Base-by-base conservation (phyloP, 257 asterid species). In the Ballota nigra region DNA sequence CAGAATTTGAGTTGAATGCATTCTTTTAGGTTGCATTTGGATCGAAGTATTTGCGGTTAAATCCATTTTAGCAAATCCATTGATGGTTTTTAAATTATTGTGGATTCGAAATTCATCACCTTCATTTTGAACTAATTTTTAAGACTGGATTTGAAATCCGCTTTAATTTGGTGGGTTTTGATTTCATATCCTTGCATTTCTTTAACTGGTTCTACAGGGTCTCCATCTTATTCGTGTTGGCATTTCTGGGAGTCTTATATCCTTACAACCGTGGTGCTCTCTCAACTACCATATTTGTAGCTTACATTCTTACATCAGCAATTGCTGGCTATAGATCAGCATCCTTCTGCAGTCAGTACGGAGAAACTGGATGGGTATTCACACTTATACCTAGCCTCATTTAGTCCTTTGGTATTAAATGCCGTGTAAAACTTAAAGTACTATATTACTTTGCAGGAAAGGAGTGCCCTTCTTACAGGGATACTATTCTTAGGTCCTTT, bases 191-290 rank as follows among this genome's bases (percentile, higher is more conserved):
- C 19, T 43, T 43, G 52, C 52, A 43, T 43, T 43, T 43, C 23
- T n/a, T 40, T 71, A 63, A 23, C 33, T 71, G 18, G 36, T 62
- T 78, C 51, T 26, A 67, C 97, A 94, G 97, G 95, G 75, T 83
- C 68, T 61, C 70, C 66, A 73, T 84, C 74, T 77, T 91, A 81
- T 88, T 79, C 57, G 55, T 77, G 68, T 80, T 91, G 85, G 80
- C 95, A 43, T 84, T 81, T 66, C 63, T 83, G 58, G 92, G 96
- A 58, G 79, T 83, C 69, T 76, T 89, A 66, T 83, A 86, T 79
- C 97, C 98, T 24, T 86, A 87, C 78, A 85, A 83, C 74, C 97
- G 77, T 57, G 97, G 97, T 43, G 59, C 92, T 60, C 86, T 91
- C 75, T 80, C 80, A 63, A 85, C 85, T 63, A 72, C 78, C 45